Percentiles rank a stretch among this genome's conserved stretches.
Evolutionary conservation across 2,329 filamentous ascomycete species (phyloP).

Genomic region (Beauveria pseudobassiana): DNA sequence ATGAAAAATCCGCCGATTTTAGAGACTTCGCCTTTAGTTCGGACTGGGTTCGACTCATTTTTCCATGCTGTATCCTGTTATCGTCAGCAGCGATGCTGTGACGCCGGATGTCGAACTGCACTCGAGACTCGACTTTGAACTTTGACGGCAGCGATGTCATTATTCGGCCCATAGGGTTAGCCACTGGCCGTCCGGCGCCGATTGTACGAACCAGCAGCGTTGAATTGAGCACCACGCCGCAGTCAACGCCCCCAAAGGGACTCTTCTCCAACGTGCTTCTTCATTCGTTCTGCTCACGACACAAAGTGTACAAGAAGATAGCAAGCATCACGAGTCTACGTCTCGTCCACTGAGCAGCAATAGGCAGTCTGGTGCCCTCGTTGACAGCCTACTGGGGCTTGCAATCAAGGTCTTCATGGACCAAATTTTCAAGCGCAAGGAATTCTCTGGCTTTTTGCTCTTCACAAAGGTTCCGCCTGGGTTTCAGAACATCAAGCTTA

Average conservation of each 20-base stretch:
- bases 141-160: conserved; percentile 84
- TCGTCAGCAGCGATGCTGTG: conserved; percentile 79
- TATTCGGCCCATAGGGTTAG: conserved; percentile 59
- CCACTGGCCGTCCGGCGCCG: conserved; percentile 54
- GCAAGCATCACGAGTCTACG: conserved; percentile 46
- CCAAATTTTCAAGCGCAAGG: conserved; percentile 77
- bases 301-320: conserved; percentile 42
- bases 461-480: conserved; percentile 86
- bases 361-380: conserved; percentile 46
- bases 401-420: conserved; percentile 76
- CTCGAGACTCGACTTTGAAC: conserved; percentile 69
- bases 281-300: conserved; percentile 86
- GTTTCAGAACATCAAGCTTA: conserved; percentile 93
- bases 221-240: conserved; percentile 40
- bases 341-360: background rate
- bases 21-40: conserved; percentile 75
- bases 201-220: conserved; percentile 66
- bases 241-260: conserved; percentile 44
- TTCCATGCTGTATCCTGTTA: conserved; percentile 73
- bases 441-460: conserved; percentile 80
- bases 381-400: conserved; percentile 71
- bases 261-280: conserved; percentile 69
- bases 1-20: conserved; percentile 68
- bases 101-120: conserved; percentile 81
- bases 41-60: conserved; percentile 71